Evolutionary conservation across 768 basidiomycete genomes (phyloP), one percentile per base, ranked within the genome.

Genomic region (Ephemerocybe angulata): DNA sequence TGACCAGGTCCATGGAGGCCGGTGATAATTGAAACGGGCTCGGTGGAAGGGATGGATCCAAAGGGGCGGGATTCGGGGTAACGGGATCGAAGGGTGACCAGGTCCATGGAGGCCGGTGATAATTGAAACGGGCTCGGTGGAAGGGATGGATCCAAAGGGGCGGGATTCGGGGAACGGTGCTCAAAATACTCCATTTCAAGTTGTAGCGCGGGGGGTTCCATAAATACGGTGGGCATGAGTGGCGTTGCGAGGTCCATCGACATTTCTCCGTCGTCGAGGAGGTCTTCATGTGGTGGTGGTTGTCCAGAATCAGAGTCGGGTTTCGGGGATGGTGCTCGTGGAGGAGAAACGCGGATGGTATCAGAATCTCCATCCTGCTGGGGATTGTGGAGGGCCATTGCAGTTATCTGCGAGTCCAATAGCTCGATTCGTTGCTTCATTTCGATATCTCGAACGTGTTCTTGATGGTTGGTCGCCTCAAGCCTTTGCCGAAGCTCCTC

Each of bases 181-280:
- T n/a, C n/a, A n/a, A n/a, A n/a, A n/a, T n/a, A n/a, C n/a, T n/a
- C n/a, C n/a, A n/a, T n/a, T 22, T 21, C 42, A 17, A 44, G 42
- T 3, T 19, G 42, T 21, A 25, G 24, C n/a, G 42, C 4, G 27
- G 42, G 21, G n/a, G 42, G 21, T 44, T 50, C 50, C 4, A 58
- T 31, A 12, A 54, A n/a, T 22, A 53, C 57, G 12, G 63, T 74
- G 13, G 76, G 76, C 46, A 71, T 50, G 11, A 82, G 64, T n/a
- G 81, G 79, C 5, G 79, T 79, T 3, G 73, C 79, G 4, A 82
- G 73, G 43, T 80, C 79, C 81, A 82, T 81, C 4, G 75, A 76
- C 51, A 72, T 65, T 50, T 78, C 77, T 7, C 70, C 66, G 29
- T 74, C 70, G 10, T 74, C 76, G 3, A 75, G 59, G 1, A 68